Conservation (phyloP, 345 rosid genomes). For the Euphorbia tirucalli region DNA sequence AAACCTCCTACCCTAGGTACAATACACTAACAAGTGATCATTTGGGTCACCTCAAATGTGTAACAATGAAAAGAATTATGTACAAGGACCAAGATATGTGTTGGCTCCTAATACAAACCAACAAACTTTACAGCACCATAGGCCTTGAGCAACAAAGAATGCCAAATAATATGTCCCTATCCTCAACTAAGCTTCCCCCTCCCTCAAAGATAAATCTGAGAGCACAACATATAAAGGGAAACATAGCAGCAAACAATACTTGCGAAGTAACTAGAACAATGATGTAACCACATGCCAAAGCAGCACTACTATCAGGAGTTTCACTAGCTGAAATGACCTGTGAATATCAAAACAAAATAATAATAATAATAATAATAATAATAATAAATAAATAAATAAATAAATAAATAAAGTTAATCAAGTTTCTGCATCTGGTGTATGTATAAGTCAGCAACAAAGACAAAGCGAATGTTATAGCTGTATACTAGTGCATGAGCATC, state of each 20-base stretch:
- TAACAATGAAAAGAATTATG: no score
- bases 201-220: no score
- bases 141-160: no score
- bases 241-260: constrained; percentile 53
- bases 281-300: constrained; percentile 69
- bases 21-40: neutral
- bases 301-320: constrained; percentile 52
- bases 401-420: constrained; percentile 1
- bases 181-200: no score
- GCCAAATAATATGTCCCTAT: no score
- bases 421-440: neutral
- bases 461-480: constrained; percentile 1
- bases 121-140: no score
- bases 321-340: constrained; percentile 66
- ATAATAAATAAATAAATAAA: constrained; percentile 15
- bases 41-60: no score
- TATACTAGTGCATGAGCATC: neutral
- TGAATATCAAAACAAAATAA: constrained; percentile 15
- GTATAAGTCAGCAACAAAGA: neutral
- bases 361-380: no score
- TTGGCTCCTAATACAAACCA: no score
- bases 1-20: neutral
- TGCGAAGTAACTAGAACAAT: constrained; percentile 69
- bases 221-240: neutral
- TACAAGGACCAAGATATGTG: no score